phyloP scores from a whole-genome alignment of 1,284 basidiomycete species.

The Sanghuangporus sanghuang region DNA sequence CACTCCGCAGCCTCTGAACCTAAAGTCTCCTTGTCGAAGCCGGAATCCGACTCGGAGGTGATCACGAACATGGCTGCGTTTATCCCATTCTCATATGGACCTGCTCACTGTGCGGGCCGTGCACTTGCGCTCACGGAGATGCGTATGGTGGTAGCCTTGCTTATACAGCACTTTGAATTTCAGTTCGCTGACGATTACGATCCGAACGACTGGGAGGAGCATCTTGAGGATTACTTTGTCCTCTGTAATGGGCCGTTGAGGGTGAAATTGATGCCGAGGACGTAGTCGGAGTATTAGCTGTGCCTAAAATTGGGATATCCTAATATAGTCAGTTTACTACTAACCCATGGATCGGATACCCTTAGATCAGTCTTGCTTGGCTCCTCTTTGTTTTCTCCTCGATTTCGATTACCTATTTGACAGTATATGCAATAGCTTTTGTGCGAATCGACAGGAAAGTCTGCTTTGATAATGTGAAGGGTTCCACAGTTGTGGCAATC shows the following conservation, averaged over 20 bases:
- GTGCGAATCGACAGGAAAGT: no score
- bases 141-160: constrained; percentile 24
- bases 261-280: constrained; percentile 17
- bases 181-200: constrained; percentile 26
- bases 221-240: constrained; percentile 28
- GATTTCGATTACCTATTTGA: no score
- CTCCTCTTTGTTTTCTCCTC: no score
- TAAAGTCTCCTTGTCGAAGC: neutral
- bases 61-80: constrained; percentile 34
- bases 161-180: constrained; percentile 30
- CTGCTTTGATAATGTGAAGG: no score
- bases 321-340: no score
- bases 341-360: no score
- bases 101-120: constrained; percentile 32
- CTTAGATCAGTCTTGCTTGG: no score
- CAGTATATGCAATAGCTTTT: no score
- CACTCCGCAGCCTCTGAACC: neutral
- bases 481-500: no score
- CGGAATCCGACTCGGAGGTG: neutral
- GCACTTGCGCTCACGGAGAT: constrained; percentile 29
- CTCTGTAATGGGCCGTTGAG: constrained; percentile 26
- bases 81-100: constrained; percentile 31
- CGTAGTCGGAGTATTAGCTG: neutral
- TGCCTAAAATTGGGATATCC: no score
- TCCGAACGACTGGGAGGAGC: constrained; percentile 24